Base-by-base conservation (phyloP, 1,139 yeast genomes). In the Kodamaea suecica region DNA sequence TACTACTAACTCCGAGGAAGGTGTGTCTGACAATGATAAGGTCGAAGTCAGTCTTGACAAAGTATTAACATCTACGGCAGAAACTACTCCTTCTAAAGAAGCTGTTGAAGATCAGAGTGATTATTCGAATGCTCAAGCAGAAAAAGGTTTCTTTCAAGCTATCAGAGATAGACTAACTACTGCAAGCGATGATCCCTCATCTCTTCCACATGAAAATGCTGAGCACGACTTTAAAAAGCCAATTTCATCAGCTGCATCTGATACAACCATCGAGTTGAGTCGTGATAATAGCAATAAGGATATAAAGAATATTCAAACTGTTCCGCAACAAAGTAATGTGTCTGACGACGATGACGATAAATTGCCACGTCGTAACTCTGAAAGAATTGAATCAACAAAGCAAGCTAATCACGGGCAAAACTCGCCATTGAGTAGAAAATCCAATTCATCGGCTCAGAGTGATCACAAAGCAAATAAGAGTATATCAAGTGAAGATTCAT, bases 11-110 rank as follows among this genome's bases (percentile, higher is more conserved):
- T 4, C 12, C 23, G 24, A 29, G 4, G 30, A 17, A 31, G 37
- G 30, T 8, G 5, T n/a, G 4, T 16, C 30, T 15, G 20, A 16
- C 11, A 31, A 19, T 13, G 31, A 34, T n/a, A 16, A 28, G 17
- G 43, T 36, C n/a, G 53, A 47, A 15, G 35, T 40, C 11, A 45
- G 52, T 34, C 43, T 44, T 10, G 49, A 45, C n/a, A 49, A 48
- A 26, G 40, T 42, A 9, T 36, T 44, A 25, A 42, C 48, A 3
- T 49, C 61, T 4, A 59, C 63, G 7, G 63, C 63, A 5, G 64
- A 59, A 44, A 59, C 65, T 4, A 57, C 64, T 0, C 64, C 64
- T 12, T 49, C 61, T 2, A 57, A 54, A 32, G 61, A 57, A 12
- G 50, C 45, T 11, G 43, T 41, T 9, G 50, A 44, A 12, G 50